Evolutionary conservation across 2,329 filamentous ascomycete species (phyloP).

Genomic region (Xylariaceae sp.): DNA sequence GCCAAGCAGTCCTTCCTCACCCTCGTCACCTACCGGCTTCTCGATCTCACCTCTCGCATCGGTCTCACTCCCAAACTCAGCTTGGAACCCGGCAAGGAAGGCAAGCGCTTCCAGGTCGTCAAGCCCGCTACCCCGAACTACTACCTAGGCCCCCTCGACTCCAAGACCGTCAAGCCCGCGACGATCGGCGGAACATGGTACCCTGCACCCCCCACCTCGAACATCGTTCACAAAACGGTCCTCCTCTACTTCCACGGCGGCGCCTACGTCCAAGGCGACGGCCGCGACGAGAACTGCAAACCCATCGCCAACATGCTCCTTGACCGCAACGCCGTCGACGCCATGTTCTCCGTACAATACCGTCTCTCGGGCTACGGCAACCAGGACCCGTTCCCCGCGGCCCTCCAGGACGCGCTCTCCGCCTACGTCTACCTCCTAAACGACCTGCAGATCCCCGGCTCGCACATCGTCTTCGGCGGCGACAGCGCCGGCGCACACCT

Average conservation of each 20-base stretch:
- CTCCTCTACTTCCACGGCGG: constrained; percentile 27
- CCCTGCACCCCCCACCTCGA: constrained; percentile 5
- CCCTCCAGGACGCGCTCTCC: constrained; percentile 44
- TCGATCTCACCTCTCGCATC: constrained; percentile 15
- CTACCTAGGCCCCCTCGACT: constrained; percentile 22
- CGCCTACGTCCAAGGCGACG: constrained; percentile 26
- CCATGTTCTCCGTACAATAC: constrained; percentile 43
- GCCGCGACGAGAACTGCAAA: constrained; percentile 13
- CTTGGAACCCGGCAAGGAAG: constrained; percentile 13
- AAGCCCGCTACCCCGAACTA: constrained; percentile 5
- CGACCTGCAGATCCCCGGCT: constrained; percentile 34
- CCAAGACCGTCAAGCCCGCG: constrained; percentile 15
- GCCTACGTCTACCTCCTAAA: constrained; percentile 41
- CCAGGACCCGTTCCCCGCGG: constrained; percentile 41
- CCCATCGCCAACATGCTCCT: constrained; percentile 29
- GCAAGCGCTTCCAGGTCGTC: constrained; percentile 17
- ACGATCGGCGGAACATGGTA: constrained; percentile 30
- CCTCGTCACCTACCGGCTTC: constrained; percentile 4
- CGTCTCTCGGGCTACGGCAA: constrained; percentile 39
- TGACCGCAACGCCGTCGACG: constrained; percentile 33
- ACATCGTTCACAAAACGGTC: constrained; percentile 10
- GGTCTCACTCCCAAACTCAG: constrained; percentile 15
- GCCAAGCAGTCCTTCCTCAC: constrained; percentile 20
- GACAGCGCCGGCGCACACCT: constrained; percentile 47
- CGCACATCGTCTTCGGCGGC: constrained; percentile 40